Conservation (phyloP, 208 protist genomes). For the Acanthamoeba divionensis region DNA sequence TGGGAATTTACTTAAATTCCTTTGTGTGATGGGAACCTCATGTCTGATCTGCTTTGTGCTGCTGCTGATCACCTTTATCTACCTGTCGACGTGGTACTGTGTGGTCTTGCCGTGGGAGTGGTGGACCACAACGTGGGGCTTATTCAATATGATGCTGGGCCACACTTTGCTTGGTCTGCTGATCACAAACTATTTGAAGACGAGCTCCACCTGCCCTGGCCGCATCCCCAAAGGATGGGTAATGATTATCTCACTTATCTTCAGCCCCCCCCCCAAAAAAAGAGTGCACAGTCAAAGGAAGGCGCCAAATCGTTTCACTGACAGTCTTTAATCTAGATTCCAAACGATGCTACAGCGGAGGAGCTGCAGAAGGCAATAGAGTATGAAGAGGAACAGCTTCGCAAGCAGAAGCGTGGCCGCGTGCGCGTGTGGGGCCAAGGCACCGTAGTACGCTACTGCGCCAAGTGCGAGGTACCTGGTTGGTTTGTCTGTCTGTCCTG, state of each 20-base stretch:
- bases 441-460: slow-evolving; percentile 9
- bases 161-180: background rate
- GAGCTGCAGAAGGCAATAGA: no score
- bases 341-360: background rate
- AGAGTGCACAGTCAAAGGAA: background rate
- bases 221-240: background rate
- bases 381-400: no score
- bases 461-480: no score
- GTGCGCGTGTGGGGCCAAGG: no score
- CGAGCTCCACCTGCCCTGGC: background rate
- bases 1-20: no score
- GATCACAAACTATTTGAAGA: background rate
- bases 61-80: background rate
- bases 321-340: background rate
- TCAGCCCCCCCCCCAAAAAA: background rate
- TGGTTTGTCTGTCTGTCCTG: no score
- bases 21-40: no score
- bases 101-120: background rate
- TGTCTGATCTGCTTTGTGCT: no score
- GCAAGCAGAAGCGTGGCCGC: no score
- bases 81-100: background rate
- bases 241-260: no score
- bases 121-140: background rate
- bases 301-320: background rate
- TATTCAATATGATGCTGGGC: background rate